These are phyloP conservation scores for Eucalyptus tenuipes DNA, from an alignment of 345 rosid genomes.

Conservation along the genomic window DNA sequence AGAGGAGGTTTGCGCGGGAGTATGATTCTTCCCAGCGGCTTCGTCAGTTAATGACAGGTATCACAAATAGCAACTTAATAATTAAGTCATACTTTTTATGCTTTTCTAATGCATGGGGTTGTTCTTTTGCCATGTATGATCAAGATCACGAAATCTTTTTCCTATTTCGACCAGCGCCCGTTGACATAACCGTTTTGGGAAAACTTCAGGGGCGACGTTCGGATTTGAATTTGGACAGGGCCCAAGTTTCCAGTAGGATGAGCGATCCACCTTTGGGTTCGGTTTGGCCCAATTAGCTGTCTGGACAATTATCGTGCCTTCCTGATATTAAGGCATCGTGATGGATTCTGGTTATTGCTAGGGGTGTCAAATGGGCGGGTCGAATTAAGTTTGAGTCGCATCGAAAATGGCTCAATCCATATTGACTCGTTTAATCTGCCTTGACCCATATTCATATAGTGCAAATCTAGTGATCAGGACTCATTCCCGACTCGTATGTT, in stretches of 20 bases:
- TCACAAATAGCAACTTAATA: neutral
- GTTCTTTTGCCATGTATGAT: rapidly evolving
- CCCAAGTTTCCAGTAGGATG: neutral
- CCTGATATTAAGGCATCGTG: neutral
- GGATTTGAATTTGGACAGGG: neutral
- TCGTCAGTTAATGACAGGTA: rapidly evolving
- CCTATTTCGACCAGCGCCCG: neutral
- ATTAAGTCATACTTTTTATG: neutral
- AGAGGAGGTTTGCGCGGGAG: neutral
- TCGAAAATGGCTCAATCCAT: rapidly evolving
- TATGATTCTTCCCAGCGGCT: neutral
- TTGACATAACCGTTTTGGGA: neutral
- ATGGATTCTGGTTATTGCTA: neutral
- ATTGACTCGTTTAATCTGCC: rapidly evolving
- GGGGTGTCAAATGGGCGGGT: too few relatives aligned
- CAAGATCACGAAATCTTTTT: neutral
- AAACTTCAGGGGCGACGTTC: too few relatives aligned
- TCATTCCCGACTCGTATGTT: rapidly evolving
- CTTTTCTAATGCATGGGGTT: rapidly evolving
- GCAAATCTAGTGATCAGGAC: rapidly evolving
- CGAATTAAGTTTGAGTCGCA: rapidly evolving
- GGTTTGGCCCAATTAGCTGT: neutral
- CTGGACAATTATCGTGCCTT: neutral
- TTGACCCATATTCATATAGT: too few relatives aligned
- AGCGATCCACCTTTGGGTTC: neutral